Base-by-base conservation (phyloP, 257 asterid species). In the Nicotiana knightiana region DNA sequence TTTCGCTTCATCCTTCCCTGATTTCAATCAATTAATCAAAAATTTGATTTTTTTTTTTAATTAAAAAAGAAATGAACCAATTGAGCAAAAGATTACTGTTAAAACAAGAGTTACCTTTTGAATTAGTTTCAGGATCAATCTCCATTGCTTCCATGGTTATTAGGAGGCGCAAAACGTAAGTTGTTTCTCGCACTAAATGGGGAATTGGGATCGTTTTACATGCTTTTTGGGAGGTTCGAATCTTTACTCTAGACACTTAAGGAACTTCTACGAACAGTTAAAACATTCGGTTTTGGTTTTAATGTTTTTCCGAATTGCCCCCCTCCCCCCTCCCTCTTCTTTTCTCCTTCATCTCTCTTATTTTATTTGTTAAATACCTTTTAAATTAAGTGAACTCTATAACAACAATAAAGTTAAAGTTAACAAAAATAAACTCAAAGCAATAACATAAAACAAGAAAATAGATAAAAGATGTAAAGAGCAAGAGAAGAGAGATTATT, bases 101-200 rank as follows among this genome's bases (percentile, higher is more conserved):
- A 15, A 64, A 64, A 43, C 35, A 64, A 65, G 21, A 65, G 30
- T 61, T 53, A 94, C 92, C 91, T 84, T 84, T 53, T 46, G 90
- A 70, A 48, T 85, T 57, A 53, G 83, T 9, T 79, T 30, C 86
- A 63, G 54, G 84, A 88, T 90, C 96, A 86, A 93, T 84, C 65
- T 91, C 95, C 97, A 92, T 88, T 26, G 89, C 43, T 78, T 89
- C 93, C 92, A 84, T 85, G 70, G 82, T 62, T 81, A 77, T 13
- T 48, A 59, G 81, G 9, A 53, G 28, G 13, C 1, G 65, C 48
- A 7, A 18, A 53, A 76, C 2, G 17, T 67, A 43, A n/a, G 57
- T 16, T 24, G 7, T 16, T 32, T 32, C 51, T 66, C 6, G 51
- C 46, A 13, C 71, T 30, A 65, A 65, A 30, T 65, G 73, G 32